Evolutionary conservation across 305 asterid genomes (phyloP).

Genomic region (Nicotiana rustica): DNA sequence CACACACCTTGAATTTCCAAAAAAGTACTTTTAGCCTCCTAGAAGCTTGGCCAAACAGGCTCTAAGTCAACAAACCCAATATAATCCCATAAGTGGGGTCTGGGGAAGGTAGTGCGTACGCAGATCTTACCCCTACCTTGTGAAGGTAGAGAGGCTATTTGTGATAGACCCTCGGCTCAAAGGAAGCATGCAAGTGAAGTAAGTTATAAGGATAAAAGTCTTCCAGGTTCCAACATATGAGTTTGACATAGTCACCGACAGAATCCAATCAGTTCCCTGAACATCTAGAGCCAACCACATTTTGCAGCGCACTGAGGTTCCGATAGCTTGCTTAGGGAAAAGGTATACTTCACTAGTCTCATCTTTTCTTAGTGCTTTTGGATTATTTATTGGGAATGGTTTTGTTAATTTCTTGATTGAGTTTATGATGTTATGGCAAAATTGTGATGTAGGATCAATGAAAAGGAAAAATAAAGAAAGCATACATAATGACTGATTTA

Average conservation of each 20-base stretch:
- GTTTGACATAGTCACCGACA: neutral
- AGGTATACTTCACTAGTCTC: neutral
- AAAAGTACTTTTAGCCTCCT: too few species aligned
- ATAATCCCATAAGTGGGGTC: too few species aligned
- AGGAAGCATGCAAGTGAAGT: too few species aligned
- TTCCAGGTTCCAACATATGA: neutral
- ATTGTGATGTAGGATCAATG: neutral
- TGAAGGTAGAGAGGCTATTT: too few species aligned
- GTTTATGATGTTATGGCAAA: neutral
- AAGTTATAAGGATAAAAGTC: neutral
- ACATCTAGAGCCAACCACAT: neutral
- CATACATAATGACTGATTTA: neutral
- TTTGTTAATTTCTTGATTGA: neutral
- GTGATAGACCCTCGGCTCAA: too few species aligned
- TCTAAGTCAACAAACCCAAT: too few species aligned
- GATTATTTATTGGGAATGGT: constrained; percentile 8
- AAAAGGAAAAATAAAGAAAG: constrained; percentile 1
- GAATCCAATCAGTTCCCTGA: neutral
- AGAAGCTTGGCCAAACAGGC: too few species aligned
- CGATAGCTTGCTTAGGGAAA: neutral
- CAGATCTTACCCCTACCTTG: too few species aligned
- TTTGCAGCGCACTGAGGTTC: neutral
- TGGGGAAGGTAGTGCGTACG: too few species aligned
- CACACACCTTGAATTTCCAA: too few species aligned
- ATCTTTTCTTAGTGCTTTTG: neutral